Evolutionary conservation across 495 filamentous ascomycete species (phyloP), one percentile per base, ranked within the genome.

Genomic region (Astrocystis sublimbata): DNA sequence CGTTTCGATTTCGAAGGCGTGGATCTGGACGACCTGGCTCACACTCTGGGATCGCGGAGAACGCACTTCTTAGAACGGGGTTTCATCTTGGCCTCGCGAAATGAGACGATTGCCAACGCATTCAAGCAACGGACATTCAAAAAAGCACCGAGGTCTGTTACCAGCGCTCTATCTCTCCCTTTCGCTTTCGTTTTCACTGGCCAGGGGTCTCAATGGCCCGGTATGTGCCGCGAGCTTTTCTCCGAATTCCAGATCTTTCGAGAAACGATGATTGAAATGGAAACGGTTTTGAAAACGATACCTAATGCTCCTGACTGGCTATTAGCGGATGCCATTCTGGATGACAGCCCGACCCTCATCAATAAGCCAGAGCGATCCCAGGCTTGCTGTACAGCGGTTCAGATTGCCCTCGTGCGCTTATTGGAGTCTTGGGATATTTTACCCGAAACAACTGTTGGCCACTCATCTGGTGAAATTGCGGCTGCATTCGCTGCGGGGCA

Each of bases 401-500:
- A 81, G 62, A 58, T 81, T 12, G 75, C 75, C 4, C 61, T 86
- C 24, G 75, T 81, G 0, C 73, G 77, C 8, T 63, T 86, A 6
- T 67, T 86, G 6, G 30, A 47, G 4, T 68, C 66, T 13, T 83
- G 79, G 79, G 76, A 76, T 24, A 70, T 87, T 15, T 47, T 51
- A 0, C 82, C 83, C 0, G 50, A 61, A 9, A 71, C 73, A 31
- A 80, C 84, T 0, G 73, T 83, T 6, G 83, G 85, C 6, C 83
- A 87, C 62, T 86, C 83, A 10, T 83, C 79, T 67, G 84, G 84
- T 8, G 84, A 87, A 60, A 84, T 85, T 6, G 76, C 70, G 19
- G 78, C 78, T 13, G 77, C 78, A 1, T 79, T 72, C 53, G 67
- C 75, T 28, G 66, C 66, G 3, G 75, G 76, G 7, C 68, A 69